These are phyloP conservation scores for Fraxinus cuspidata DNA, from an alignment of 257 asterid species.

Conservation along the genomic window DNA sequence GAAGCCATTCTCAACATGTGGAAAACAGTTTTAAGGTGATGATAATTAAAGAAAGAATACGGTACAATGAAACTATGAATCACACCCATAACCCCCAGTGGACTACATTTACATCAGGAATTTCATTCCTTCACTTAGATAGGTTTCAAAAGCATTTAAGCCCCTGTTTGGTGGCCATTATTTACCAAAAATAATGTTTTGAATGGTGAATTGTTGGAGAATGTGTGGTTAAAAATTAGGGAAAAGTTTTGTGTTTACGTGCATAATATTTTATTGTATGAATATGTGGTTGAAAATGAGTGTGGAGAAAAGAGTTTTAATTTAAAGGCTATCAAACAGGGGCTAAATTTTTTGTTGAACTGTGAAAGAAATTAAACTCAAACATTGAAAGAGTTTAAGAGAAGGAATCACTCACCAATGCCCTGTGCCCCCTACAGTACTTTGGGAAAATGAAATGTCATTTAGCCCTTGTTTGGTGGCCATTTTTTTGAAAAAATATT, in stretches of 20 bases:
- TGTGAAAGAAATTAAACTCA: neutral
- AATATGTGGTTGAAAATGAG: no score
- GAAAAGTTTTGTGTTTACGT: no score
- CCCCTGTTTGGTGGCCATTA: no score
- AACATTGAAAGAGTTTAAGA: neutral
- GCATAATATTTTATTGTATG: no score
- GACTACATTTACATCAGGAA: neutral
- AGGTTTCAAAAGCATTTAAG: neutral
- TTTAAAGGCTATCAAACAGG: no score
- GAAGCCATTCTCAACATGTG: neutral
- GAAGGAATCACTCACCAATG: neutral
- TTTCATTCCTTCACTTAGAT: neutral
- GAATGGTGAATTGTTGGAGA: no score
- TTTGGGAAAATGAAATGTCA: conserved; percentile 1
- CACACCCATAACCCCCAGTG: neutral
- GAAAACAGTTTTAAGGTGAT: neutral
- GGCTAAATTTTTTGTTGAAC: neutral
- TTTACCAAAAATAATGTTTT: no score
- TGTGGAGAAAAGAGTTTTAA: no score
- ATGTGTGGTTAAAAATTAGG: no score
- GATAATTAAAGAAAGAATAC: neutral
- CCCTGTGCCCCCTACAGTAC: neutral
- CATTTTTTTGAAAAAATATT: no score
- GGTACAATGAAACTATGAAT: neutral
- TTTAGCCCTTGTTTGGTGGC: neutral